phyloP scores from a whole-genome alignment of 768 basidiomycete species.

The Candolleomyces aberdarensis region DNA sequence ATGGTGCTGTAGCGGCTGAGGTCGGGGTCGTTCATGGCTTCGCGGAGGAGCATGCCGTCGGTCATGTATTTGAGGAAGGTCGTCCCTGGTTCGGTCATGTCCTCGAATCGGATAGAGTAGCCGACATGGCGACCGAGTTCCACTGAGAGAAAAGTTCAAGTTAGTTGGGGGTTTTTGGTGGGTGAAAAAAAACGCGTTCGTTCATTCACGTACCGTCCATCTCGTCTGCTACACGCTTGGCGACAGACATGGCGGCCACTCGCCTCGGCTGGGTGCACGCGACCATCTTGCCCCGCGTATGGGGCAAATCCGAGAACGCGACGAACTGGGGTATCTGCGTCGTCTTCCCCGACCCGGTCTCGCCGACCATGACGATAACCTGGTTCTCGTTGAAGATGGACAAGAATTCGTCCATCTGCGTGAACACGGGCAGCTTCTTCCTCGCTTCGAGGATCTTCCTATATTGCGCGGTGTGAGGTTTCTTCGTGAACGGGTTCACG shows the following conservation, averaged over 20 bases:
- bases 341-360: slow-evolving; percentile 95
- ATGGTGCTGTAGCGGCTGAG: slow-evolving; percentile 93
- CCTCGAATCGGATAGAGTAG: slow-evolving; percentile 98
- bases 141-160: slow-evolving; percentile 44
- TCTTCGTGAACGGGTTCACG: slow-evolving; percentile 85
- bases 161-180: too few species aligned
- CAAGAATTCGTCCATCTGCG: slow-evolving; percentile 92
- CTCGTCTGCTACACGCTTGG: slow-evolving; percentile 97
- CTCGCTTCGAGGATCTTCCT: slow-evolving; percentile 81
- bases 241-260: slow-evolving; percentile 97
- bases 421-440: slow-evolving; percentile 86
- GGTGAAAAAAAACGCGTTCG: neutral
- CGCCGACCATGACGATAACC: slow-evolving; percentile 88
- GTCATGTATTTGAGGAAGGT: slow-evolving; percentile 99
- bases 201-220: slow-evolving; percentile 79
- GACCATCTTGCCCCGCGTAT: slow-evolving; percentile 84
- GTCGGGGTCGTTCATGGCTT: slow-evolving; percentile 95
- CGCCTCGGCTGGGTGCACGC: slow-evolving; percentile 96
- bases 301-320: slow-evolving; percentile 88
- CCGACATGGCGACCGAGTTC: slow-evolving; percentile 93
- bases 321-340: slow-evolving; percentile 99
- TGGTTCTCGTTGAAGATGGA: slow-evolving; percentile 80
- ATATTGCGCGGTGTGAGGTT: slow-evolving; percentile 74
- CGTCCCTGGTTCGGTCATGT: slow-evolving; percentile 84
- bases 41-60: slow-evolving; percentile 97